A percentile compares a stretch with the other conserved stretches of the same genome.
These are phyloP conservation scores for Abrus precatorius DNA, from an alignment of 306 rosid genomes.

Conservation along the genomic window DNA sequence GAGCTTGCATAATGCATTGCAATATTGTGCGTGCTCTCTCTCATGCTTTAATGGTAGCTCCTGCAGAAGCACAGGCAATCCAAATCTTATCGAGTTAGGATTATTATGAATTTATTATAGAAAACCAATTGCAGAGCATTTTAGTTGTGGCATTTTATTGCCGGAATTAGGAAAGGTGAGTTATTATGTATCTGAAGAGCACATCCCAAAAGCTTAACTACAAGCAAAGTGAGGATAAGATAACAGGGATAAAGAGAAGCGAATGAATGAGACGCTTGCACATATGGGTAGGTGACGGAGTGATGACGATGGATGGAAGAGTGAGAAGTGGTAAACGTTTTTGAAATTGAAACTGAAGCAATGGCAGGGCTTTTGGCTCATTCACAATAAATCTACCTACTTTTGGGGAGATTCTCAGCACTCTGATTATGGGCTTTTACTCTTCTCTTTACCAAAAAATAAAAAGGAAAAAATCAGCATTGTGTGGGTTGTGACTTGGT, in stretches of 20 bases:
- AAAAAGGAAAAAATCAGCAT: neutral
- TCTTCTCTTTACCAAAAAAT: neutral
- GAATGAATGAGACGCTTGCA: neutral
- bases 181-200: too few relatives aligned
- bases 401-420: constrained; percentile 4
- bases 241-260: too few relatives aligned
- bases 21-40: too few relatives aligned
- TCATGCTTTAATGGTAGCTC: too few relatives aligned
- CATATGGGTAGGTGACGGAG: neutral
- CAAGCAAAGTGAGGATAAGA: neutral
- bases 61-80: too few relatives aligned
- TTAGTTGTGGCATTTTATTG: too few relatives aligned
- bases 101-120: too few relatives aligned
- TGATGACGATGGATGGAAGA: neutral
- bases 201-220: neutral
- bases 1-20: too few relatives aligned
- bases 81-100: too few relatives aligned
- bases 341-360: constrained; percentile 27
- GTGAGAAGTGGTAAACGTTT: constrained; percentile 18
- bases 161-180: too few relatives aligned
- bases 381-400: constrained; percentile 3
- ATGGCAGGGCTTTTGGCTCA: constrained; percentile 3
- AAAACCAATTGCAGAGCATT: too few relatives aligned
- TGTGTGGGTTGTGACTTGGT: too few relatives aligned
- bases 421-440: constrained; percentile 28